These are phyloP conservation scores for Populus hybrid DNA, from an alignment of 441 rosid genomes.

Conservation along the genomic window DNA sequence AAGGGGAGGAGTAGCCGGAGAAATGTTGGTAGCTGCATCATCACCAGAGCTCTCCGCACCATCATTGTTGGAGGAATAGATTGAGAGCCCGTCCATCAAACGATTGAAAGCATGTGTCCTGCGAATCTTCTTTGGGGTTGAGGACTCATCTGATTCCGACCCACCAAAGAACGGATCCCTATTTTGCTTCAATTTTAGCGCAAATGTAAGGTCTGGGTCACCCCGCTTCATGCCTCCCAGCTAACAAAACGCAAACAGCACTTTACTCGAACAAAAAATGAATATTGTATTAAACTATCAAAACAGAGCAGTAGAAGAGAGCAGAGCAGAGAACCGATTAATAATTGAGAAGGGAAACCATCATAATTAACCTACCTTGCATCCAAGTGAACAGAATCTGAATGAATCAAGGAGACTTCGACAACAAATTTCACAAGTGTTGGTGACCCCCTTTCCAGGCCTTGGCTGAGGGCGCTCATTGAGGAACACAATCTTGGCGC, in stretches of 20 bases:
- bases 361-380: conserved; percentile 50
- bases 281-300: not conserved
- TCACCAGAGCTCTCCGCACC: conserved; percentile 43
- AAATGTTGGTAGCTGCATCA: conserved; percentile 45
- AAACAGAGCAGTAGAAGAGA: not conserved
- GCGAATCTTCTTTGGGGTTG: conserved; percentile 67
- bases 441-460: conserved; percentile 52
- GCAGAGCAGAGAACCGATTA: not conserved
- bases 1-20: conserved; percentile 68
- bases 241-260: conserved; percentile 26
- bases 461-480: too few species aligned
- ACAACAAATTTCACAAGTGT: conserved; percentile 74
- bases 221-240: conserved; percentile 72
- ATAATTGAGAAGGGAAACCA: not conserved
- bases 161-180: conserved; percentile 38
- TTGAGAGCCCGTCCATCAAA: conserved; percentile 48
- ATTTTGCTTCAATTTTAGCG: conserved; percentile 38
- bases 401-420: conserved; percentile 87
- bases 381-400: conserved; percentile 87
- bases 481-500: too few species aligned
- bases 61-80: conserved; percentile 27
- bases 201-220: conserved; percentile 52
- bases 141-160: conserved; percentile 53
- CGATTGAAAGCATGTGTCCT: conserved; percentile 54
- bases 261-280: not conserved